A percentile compares a stretch with the other conserved stretches of the same genome.
Conservation (phyloP, 768 basidiomycete genomes). For the Hemileccinum impolitum region DNA sequence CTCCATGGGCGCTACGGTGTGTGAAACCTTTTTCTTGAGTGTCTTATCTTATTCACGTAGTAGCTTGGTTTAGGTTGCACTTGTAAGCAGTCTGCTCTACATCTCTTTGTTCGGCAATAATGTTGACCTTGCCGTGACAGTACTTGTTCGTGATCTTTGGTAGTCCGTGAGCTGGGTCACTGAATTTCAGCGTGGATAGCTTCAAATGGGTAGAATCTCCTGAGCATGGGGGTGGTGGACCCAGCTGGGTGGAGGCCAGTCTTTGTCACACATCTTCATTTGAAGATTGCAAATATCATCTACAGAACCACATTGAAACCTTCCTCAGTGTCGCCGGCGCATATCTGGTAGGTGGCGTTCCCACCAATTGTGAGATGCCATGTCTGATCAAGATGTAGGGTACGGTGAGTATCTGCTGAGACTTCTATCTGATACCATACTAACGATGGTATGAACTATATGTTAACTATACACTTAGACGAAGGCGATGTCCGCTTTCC, state of each 20-base stretch:
- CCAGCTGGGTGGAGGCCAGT: slow-evolving; percentile 84
- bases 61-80: slow-evolving; percentile 42
- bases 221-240: slow-evolving; percentile 74
- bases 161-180: neutral
- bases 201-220: slow-evolving; percentile 97
- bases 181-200: slow-evolving; percentile 37
- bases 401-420: slow-evolving; percentile 50
- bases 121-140: slow-evolving; percentile 36
- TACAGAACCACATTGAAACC: slow-evolving; percentile 78
- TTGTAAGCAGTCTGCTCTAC: slow-evolving; percentile 36
- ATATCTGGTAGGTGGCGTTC: slow-evolving; percentile 56
- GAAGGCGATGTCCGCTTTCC: slow-evolving; percentile 93
- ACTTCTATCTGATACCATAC: neutral
- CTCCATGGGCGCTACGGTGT: slow-evolving; percentile 81
- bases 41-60: slow-evolving; percentile 22
- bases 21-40: slow-evolving; percentile 17
- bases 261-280: neutral
- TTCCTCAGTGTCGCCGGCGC: slow-evolving; percentile 85
- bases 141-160: slow-evolving; percentile 68
- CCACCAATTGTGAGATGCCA: neutral
- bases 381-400: slow-evolving; percentile 43
- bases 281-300: neutral
- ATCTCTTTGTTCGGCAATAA: slow-evolving; percentile 1
- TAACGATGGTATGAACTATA: neutral
- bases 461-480: slow-evolving; percentile 44